These are phyloP conservation scores for Penicillium fimorum DNA, from an alignment of 495 filamentous ascomycete species.

Conservation along the genomic window DNA sequence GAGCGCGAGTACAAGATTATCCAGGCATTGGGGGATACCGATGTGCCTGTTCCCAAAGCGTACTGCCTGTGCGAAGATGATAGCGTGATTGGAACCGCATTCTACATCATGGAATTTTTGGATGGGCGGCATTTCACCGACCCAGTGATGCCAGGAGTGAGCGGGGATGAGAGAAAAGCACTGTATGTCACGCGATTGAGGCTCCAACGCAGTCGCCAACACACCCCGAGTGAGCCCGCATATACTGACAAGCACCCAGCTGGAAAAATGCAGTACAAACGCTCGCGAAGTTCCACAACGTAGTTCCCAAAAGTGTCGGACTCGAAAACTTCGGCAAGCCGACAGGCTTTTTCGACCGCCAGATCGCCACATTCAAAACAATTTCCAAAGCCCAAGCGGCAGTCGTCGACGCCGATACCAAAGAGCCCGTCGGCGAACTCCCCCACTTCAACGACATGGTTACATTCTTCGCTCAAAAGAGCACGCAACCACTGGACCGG, in stretches of 20 bases:
- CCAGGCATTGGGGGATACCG: conserved; percentile 70
- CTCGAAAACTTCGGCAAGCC: conserved; percentile 71
- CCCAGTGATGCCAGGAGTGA: conserved; percentile 73
- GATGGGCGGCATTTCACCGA: conserved; percentile 91
- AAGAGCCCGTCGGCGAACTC: conserved; percentile 72
- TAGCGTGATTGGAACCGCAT: conserved; percentile 78
- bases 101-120: conserved; percentile 95
- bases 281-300: conserved; percentile 80
- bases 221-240: neutral
- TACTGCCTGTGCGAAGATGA: conserved; percentile 84
- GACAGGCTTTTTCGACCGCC: conserved; percentile 79
- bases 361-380: conserved; percentile 75
- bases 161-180: conserved; percentile 61
- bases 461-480: conserved; percentile 65
- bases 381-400: conserved; percentile 77
- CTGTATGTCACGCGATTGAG: conserved; percentile 50
- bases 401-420: conserved; percentile 71
- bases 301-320: conserved; percentile 63
- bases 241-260: conserved; percentile 30
- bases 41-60: conserved; percentile 83
- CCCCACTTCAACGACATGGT: conserved; percentile 80
- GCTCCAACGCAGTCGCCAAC: neutral
- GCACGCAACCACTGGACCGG: conserved; percentile 71
- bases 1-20: conserved; percentile 94
- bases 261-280: conserved; percentile 84